Conservation (phyloP, 352 stramenopile species). For the Globisporangium nodosum region DNA sequence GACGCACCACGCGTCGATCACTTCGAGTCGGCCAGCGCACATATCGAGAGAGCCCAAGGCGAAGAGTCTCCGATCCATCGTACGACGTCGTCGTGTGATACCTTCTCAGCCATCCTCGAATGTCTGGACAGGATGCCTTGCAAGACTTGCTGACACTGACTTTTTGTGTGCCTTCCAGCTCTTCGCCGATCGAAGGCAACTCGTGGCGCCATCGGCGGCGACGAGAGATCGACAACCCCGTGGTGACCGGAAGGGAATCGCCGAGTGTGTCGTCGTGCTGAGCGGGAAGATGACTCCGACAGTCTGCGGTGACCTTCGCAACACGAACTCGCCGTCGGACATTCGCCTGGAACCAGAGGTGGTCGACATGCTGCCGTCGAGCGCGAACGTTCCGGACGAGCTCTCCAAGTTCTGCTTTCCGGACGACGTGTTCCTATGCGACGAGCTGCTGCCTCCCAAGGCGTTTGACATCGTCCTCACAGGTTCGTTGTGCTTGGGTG, state of each 20-base stretch:
- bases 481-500: constrained; percentile 16
- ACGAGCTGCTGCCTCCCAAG: constrained; percentile 28
- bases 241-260: constrained; percentile 21
- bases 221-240: background rate
- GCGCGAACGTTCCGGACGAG: constrained; percentile 44
- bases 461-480: constrained; percentile 72
- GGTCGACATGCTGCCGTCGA: constrained; percentile 41
- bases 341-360: constrained; percentile 48
- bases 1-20: constrained; percentile 44
- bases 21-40: constrained; percentile 11
- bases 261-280: constrained; percentile 57
- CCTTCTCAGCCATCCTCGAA: too few species aligned
- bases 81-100: background rate
- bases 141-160: background rate
- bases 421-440: constrained; percentile 43
- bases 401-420: constrained; percentile 75
- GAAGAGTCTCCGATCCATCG: constrained; percentile 15
- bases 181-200: constrained; percentile 10
- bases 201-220: background rate
- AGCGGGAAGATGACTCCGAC: constrained; percentile 36
- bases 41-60: constrained; percentile 11
- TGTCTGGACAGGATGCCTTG: background rate
- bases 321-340: constrained; percentile 32
- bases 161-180: background rate
- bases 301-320: constrained; percentile 22